Percentiles rank a stretch among this genome's conserved stretches.
Evolutionary conservation across 257 asterid species (phyloP).

Genomic region (Lantana camara): DNA sequence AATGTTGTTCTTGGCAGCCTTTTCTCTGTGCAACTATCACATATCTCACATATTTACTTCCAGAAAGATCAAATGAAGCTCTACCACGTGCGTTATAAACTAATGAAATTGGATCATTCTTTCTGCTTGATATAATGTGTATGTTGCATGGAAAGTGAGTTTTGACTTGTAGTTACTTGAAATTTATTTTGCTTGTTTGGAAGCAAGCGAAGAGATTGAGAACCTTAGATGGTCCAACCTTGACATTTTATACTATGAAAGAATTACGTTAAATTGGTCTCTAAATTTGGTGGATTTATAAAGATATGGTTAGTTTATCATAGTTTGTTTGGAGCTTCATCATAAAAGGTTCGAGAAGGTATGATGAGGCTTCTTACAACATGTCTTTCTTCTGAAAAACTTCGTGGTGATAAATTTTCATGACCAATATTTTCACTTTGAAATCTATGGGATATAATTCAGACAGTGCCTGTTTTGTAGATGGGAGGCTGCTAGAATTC

Average conservation of each 20-base stretch:
- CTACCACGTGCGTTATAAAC: too few relatives aligned
- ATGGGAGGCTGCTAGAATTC: constrained; percentile 87
- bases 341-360: background rate
- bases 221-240: too few relatives aligned
- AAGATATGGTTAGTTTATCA: background rate
- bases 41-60: too few relatives aligned
- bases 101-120: background rate
- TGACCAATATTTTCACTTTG: background rate
- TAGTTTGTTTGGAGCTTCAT: background rate
- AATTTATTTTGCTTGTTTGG: too few relatives aligned
- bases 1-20: too few relatives aligned
- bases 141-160: constrained; percentile 15
- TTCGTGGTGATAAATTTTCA: background rate
- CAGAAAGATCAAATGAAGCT: too few relatives aligned
- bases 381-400: background rate
- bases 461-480: constrained; percentile 39
- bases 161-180: too few relatives aligned
- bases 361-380: background rate
- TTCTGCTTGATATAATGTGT: background rate
- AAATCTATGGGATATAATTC: constrained; percentile 20
- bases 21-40: background rate
- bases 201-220: background rate
- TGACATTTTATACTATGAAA: background rate
- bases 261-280: background rate
- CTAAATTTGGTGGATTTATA: background rate